Conservation (phyloP, 257 asterid species). For the Solanum sejunctum region DNA sequence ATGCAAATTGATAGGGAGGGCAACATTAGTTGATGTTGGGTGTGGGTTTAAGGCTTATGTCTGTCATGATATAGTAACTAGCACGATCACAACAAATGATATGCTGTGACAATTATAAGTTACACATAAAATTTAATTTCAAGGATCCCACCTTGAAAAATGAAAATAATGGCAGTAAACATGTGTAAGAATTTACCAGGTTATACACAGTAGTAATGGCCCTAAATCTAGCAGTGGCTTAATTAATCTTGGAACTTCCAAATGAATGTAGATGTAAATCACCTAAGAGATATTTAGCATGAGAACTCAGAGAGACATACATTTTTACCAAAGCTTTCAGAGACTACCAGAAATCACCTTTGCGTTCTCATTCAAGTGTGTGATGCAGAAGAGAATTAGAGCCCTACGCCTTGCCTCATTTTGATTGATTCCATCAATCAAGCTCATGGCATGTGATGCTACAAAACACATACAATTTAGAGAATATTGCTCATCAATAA, state of each 20-base stretch:
- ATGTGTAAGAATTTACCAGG: not conserved
- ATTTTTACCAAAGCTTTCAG: not conserved
- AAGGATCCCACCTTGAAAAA: not conserved
- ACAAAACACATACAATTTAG: constrained; percentile 1
- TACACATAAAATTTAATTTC: no score
- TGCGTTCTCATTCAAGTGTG: constrained; percentile 46
- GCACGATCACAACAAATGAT: not conserved
- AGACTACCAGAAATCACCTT: constrained; percentile 36
- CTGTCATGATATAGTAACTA: not conserved
- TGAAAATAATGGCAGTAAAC: not conserved
- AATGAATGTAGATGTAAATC: not conserved
- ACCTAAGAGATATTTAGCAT: not conserved
- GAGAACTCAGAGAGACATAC: not conserved
- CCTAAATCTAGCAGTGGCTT: not conserved
- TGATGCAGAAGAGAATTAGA: constrained; percentile 71
- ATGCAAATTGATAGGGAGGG: not conserved
- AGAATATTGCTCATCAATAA: not conserved
- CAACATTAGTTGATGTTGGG: not conserved
- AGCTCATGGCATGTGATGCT: constrained; percentile 58
- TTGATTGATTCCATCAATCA: constrained; percentile 80
- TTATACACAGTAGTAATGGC: not conserved
- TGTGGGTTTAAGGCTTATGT: not conserved
- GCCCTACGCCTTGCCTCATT: constrained; percentile 80
- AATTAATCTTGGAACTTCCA: not conserved
- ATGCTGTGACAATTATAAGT: not conserved